Percentiles rank a stretch among this genome's conserved stretches.
Evolutionary conservation across 2,329 filamentous ascomycete species (phyloP).

Genomic region (Aspergillus amoenus): DNA sequence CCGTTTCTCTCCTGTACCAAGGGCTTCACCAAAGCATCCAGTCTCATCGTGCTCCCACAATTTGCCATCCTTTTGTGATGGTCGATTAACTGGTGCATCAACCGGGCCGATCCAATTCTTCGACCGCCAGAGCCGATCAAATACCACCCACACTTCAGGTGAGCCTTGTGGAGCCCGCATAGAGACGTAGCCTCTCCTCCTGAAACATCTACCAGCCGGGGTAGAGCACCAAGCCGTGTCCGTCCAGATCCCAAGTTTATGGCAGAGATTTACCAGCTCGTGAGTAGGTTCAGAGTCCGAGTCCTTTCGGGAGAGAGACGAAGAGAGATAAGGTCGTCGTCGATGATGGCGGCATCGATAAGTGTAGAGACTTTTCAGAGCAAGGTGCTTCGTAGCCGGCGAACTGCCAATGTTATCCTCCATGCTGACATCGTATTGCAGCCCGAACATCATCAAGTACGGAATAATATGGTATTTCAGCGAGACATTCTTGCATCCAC

Average conservation of each 20-base stretch:
- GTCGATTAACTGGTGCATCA: conserved; percentile 22
- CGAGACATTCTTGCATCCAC: conserved; percentile 64
- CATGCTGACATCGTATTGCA: conserved; percentile 47
- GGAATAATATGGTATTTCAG: conserved; percentile 65
- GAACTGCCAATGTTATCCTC: conserved; percentile 36
- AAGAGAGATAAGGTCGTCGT: conserved; percentile 58
- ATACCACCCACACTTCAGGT: conserved; percentile 62
- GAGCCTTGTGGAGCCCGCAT: conserved; percentile 56
- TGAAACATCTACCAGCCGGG: conserved; percentile 56
- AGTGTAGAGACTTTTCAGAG: conserved; percentile 60
- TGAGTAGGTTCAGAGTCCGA: conserved; percentile 62
- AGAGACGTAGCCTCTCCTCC: conserved; percentile 57
- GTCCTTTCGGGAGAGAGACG: conserved; percentile 55
- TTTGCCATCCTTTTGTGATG: conserved; percentile 48
- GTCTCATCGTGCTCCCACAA: conserved; percentile 58
- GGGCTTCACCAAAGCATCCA: conserved; percentile 55
- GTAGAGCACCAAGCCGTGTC: conserved; percentile 63
- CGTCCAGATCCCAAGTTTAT: conserved; percentile 60
- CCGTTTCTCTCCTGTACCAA: conserved; percentile 50
- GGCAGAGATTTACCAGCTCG: conserved; percentile 59
- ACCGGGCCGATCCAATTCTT: conserved; percentile 57
- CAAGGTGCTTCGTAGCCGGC: conserved; percentile 42
- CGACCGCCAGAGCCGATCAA: conserved; percentile 59
- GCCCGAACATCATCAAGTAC: conserved; percentile 51
- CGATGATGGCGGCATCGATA: conserved; percentile 64